Conservation (phyloP, 805 yeast species). For the Schizosaccharomyces octosporus region DNA sequence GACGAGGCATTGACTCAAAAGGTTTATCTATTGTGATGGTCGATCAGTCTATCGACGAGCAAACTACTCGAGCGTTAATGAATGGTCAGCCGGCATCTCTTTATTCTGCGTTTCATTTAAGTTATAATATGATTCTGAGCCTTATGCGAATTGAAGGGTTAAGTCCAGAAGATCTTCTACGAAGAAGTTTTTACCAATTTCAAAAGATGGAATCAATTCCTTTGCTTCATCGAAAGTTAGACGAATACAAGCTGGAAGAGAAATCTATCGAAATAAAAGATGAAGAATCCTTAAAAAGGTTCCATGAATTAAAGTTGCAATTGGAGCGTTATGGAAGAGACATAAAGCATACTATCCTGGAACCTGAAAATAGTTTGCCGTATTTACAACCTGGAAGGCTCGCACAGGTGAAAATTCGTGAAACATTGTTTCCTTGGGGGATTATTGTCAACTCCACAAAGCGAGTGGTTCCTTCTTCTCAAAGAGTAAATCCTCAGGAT, state of each 20-base stretch:
- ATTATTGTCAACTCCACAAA: neutral
- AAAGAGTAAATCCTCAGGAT: neutral
- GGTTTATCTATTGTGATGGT: conserved; percentile 99
- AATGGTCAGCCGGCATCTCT: conserved; percentile 95
- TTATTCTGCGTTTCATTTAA: conserved; percentile 91
- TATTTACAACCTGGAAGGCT: conserved; percentile 84
- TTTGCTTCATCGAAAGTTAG: conserved; percentile 38
- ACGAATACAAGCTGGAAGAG: conserved; percentile 26
- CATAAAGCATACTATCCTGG: conserved; percentile 61
- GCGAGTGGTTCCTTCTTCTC: neutral
- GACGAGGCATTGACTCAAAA: conserved; percentile 96
- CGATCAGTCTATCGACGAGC: conserved; percentile 97
- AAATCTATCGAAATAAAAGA: conserved; percentile 38
- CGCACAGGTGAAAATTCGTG: conserved; percentile 15
- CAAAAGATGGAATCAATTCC: conserved; percentile 87
- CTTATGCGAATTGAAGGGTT: conserved; percentile 95
- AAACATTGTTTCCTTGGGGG: conserved; percentile 55
- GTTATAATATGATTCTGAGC: conserved; percentile 90
- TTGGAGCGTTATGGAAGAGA: conserved; percentile 51
- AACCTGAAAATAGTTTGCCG: conserved; percentile 66
- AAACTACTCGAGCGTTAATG: conserved; percentile 96
- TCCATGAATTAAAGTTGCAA: conserved; percentile 57
- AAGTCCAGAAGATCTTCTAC: conserved; percentile 91
- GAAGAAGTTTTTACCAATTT: conserved; percentile 79
- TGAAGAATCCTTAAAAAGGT: conserved; percentile 49